Conservation (phyloP, 805 yeast genomes). For the Crinitomyces ghanaensis region DNA sequence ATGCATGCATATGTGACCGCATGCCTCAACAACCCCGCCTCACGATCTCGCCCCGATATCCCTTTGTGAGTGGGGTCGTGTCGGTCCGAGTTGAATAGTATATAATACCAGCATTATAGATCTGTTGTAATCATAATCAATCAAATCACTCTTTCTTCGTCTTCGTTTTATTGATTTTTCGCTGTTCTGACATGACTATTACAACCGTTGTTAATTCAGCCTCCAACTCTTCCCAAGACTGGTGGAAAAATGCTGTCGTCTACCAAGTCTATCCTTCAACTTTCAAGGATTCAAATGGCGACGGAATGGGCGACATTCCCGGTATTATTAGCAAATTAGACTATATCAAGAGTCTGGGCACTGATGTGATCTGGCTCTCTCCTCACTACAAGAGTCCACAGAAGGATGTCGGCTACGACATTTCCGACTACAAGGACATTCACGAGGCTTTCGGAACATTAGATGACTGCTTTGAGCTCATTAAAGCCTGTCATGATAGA, state of each 20-base stretch:
- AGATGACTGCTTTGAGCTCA: constrained; percentile 40
- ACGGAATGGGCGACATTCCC: constrained; percentile 46
- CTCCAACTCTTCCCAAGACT: no score
- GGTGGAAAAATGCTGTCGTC: constrained; percentile 48
- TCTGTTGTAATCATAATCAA: not conserved
- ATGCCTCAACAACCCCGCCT: no score
- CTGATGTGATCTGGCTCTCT: constrained; percentile 44
- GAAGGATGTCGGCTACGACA: constrained; percentile 55
- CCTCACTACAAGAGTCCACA: constrained; percentile 50
- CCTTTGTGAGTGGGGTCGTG: no score
- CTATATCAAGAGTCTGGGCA: constrained; percentile 39
- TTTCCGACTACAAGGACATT: constrained; percentile 41
- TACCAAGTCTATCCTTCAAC: constrained; percentile 54
- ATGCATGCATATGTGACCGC: no score
- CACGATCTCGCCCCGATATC: no score
- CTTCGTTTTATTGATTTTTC: no score
- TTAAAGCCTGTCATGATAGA: constrained; percentile 14
- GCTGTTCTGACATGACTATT: no score
- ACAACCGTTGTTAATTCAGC: no score
- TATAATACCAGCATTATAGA: no score
- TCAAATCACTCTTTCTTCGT: constrained; percentile 1
- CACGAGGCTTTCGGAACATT: constrained; percentile 43
- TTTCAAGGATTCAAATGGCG: constrained; percentile 47
- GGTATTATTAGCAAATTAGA: constrained; percentile 43
- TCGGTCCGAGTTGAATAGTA: no score